Percentiles rank a stretch among this genome's conserved stretches.
phyloP scores from a whole-genome alignment of 306 rosid species.

The Hippophae tibetana region DNA sequence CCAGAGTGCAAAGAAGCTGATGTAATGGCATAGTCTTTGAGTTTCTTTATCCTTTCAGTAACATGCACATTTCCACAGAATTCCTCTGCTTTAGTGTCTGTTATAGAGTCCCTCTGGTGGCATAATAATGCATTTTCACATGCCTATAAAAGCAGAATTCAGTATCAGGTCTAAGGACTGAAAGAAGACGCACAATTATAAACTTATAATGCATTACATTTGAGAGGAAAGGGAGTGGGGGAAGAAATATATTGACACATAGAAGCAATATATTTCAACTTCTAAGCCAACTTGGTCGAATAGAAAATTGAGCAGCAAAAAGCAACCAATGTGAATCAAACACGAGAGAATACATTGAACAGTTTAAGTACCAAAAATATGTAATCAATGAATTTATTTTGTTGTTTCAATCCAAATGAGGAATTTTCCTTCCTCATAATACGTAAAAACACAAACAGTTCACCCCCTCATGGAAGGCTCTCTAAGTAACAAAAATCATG shows the following conservation, averaged over 20 bases:
- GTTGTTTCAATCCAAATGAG: too few relatives aligned
- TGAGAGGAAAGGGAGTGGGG: neutral
- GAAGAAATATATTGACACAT: too few relatives aligned
- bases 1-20: constrained; percentile 61
- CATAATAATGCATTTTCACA: constrained; percentile 54
- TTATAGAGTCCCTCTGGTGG: constrained; percentile 29
- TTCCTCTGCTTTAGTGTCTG: constrained; percentile 22
- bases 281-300: too few relatives aligned
- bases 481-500: too few relatives aligned
- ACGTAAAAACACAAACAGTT: too few relatives aligned
- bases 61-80: constrained; percentile 24
- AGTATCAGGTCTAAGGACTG: constrained; percentile 1
- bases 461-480: too few relatives aligned
- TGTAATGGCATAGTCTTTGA: constrained; percentile 40
- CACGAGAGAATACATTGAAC: too few relatives aligned
- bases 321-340: too few relatives aligned
- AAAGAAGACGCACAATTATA: neutral
- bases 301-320: too few relatives aligned
- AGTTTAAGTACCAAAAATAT: too few relatives aligned
- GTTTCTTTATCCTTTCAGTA: constrained; percentile 38
- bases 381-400: neutral
- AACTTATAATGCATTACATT: neutral
- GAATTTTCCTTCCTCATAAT: too few relatives aligned
- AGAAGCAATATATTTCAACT: too few relatives aligned
- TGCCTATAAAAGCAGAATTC: constrained; percentile 38